Evolutionary conservation across 176 grass and related monocot species (phyloP), one percentile per base, ranked within the genome.

Genomic region (Alopecurus myosuroides): DNA sequence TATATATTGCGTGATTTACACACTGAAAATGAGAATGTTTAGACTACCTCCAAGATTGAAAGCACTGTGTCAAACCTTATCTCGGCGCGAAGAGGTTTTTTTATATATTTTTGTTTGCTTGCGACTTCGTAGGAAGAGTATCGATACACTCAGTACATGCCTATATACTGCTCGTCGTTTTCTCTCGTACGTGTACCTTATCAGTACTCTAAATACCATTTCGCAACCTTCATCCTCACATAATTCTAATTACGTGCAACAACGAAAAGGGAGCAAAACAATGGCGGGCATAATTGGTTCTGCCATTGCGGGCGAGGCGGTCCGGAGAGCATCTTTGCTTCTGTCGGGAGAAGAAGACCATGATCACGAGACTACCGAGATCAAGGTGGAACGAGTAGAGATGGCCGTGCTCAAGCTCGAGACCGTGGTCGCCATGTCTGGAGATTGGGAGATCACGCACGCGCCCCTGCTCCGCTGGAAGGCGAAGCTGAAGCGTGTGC

Each of bases 281-380:
- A 78, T 78, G 76, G 76, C 76, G 40, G 55, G 44, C 25, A 44
- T 26, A 11, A 7, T 78, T 34, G 48, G 42, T 81, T 81, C 78
- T 19, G 26, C 62, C 15, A 3, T 50, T 1, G 78, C 61, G 12
- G 20, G 44, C 4, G 61, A 81, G 42, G 29, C 60, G 2, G 42
- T 22, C 0, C 3, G 61, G 17, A 67, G 34, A 49, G 13, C 67
- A 3, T 36, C 78, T 12, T 50, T 31, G 29, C 20, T 50, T 67
- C 26, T 50, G n/a, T 49, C 29, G 36, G 61, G 35, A 29, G 45
- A 49, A 18, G 46, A 23, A 50, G 60, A 41, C 6, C 46, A 4
- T 49, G 77, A 65, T 49, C 40, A 15, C 23, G 40, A 22, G 39
- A 62, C 37, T 17, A 18, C 19, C 9, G 29, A 11, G 25, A 25